Base-by-base conservation (phyloP, 179 eudicot species). In the Beta corolliflora region DNA sequence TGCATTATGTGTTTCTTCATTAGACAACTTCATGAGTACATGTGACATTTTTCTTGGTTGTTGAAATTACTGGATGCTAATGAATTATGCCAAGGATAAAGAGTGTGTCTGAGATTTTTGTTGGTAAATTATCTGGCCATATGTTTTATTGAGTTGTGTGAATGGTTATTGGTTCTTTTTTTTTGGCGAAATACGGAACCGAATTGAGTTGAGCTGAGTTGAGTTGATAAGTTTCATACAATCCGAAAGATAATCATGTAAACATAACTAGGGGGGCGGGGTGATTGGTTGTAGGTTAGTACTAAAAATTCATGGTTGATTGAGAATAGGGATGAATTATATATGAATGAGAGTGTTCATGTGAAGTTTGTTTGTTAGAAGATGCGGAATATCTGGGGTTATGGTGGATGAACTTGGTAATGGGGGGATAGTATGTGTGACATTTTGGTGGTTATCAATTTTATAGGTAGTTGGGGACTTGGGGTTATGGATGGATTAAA, bases 1-100 rank as follows among this genome's bases (percentile, higher is more conserved):
- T 55, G 77, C 46, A 56, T 74, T n/a, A 9, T 21, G 80, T 77
- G 72, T 52, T 77, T 63, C 7, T 77, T 45, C 25, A 36, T 36
- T 36, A 36, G 41, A 36, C 41, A 36, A 36, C 52, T 36, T 9
- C 14, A 18, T 9, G 23, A 14, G 10, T 29, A 6, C 9, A 23
- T 48, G 41, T 72, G 73, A 50, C 59, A 79, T 80, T 36, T 7
- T 63, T 58, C 6, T 75, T 59, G 13, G 73, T 63, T 63, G 58
- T 44, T 77, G 78, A 54, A 15, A 14, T 56, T 7, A 9, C 0
- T 48, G 9, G 52, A 48, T 48, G 9, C 52, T 48, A 9, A 48
- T 48, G 52, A 48, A 48, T 48, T 1, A 48, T 48, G 52, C 52
- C 52, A 48, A 48, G 52, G 52, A 9, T 48, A 48, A 48, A 48